A percentile compares a stretch with the other conserved stretches of the same genome.
Evolutionary conservation across 805 yeast species (phyloP).

Genomic region (Citeromyces nyonsensis): DNA sequence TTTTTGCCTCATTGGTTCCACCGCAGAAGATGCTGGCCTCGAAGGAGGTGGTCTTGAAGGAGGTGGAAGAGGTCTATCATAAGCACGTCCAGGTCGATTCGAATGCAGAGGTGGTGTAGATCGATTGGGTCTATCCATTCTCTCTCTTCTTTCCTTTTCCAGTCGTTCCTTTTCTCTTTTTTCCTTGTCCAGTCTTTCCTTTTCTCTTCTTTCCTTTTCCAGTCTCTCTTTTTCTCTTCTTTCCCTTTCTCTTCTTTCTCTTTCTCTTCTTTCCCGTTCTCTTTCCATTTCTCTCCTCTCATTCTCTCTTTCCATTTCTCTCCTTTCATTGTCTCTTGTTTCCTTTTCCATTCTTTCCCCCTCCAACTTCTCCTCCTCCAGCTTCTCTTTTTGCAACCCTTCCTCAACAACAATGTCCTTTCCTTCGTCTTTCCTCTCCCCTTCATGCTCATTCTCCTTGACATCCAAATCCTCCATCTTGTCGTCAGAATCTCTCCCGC

Average conservation of each 20-base stretch:
- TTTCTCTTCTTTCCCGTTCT: background rate
- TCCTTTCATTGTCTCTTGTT: background rate
- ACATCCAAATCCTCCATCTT: background rate
- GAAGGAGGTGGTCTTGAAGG: constrained; percentile 1
- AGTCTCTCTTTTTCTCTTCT: background rate
- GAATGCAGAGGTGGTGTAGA: background rate
- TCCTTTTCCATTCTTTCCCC: background rate
- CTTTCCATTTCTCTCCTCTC: background rate
- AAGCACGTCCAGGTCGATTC: background rate
- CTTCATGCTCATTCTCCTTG: background rate
- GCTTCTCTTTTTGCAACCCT: background rate
- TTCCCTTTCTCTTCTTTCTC: background rate
- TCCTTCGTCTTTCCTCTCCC: background rate
- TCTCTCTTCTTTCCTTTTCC: background rate
- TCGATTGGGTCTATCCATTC: background rate
- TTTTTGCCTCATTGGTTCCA: background rate
- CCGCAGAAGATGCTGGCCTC: background rate
- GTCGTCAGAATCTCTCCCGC: background rate
- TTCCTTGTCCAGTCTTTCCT: background rate
- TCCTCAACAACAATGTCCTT: background rate
- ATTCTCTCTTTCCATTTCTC: constrained; percentile 1
- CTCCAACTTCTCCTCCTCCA: background rate
- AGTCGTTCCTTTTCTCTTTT: background rate
- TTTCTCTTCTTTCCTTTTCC: background rate
- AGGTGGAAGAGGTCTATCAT: background rate